A percentile compares a stretch with the other conserved stretches of the same genome.
Conservation (phyloP, 345 rosid species). For the Euphorbia pulcherrima region DNA sequence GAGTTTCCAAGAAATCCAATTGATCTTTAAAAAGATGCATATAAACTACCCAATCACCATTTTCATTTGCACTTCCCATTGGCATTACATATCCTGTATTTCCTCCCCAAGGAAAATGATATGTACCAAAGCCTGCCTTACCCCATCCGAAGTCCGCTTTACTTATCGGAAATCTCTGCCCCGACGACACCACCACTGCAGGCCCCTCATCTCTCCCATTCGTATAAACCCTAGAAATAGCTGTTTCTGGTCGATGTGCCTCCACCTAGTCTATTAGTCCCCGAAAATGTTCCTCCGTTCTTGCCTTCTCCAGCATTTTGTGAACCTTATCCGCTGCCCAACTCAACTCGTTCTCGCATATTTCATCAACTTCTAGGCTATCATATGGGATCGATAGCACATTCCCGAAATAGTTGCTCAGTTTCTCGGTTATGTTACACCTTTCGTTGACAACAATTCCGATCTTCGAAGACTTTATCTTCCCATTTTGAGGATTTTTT, state of each 20-base stretch:
- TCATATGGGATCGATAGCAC: conserved; percentile 63
- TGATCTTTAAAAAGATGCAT: conserved; percentile 35
- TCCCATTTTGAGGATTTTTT: neutral
- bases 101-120: conserved; percentile 59
- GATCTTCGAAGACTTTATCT: conserved; percentile 28
- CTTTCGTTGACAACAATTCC: conserved; percentile 75
- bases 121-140: conserved; percentile 45
- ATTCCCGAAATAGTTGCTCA: conserved; percentile 54
- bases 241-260: conserved; percentile 48
- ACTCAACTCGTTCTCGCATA: conserved; percentile 39
- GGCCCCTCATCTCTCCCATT: conserved; percentile 43
- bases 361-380: conserved; percentile 27
- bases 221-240: conserved; percentile 46
- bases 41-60: conserved; percentile 65
- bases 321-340: conserved; percentile 56
- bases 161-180: conserved; percentile 51
- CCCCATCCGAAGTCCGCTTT: conserved; percentile 63
- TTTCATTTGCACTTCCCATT: conserved; percentile 35
- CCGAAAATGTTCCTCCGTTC: conserved; percentile 57
- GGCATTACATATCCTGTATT: conserved; percentile 63
- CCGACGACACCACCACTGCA: conserved; percentile 71
- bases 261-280: conserved; percentile 79
- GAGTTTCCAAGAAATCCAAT: conserved; percentile 30
- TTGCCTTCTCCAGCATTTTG: conserved; percentile 31
- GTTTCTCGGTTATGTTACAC: conserved; percentile 26